Evolutionary conservation across 2,329 filamentous ascomycete genomes (phyloP).

Genomic region (Trichoderma sp.): DNA sequence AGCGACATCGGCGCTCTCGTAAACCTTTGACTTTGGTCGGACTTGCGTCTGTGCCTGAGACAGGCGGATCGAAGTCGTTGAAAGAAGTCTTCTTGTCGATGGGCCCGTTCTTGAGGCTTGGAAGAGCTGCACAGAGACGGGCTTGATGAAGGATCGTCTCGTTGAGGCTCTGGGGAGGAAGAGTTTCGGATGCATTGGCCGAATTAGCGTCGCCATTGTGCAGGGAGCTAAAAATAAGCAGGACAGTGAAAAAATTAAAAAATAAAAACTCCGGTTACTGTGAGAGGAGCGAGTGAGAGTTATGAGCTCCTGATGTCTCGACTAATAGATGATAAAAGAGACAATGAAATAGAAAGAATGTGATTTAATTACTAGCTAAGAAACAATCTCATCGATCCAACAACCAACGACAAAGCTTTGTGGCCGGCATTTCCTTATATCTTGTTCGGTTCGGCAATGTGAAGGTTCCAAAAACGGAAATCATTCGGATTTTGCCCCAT

Average conservation of each 20-base stretch:
- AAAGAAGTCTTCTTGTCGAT: background rate
- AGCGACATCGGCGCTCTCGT: slow-evolving; percentile 61
- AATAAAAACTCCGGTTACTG: background rate
- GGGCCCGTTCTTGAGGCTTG: background rate
- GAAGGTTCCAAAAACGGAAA: background rate
- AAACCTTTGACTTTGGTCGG: slow-evolving; percentile 46
- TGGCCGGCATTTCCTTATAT: background rate
- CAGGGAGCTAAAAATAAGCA: background rate
- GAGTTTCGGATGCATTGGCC: slow-evolving; percentile 13
- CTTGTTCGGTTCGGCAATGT: slow-evolving; percentile 4
- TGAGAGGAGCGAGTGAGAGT: background rate
- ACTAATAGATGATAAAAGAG: background rate
- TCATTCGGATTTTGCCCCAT: slow-evolving; percentile 6
- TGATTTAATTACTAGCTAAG: background rate
- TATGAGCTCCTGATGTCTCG: background rate
- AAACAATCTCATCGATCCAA: background rate
- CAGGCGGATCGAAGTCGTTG: background rate
- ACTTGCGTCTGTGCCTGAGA: slow-evolving; percentile 23
- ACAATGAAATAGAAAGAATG: background rate
- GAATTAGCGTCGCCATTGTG: slow-evolving; percentile 12
- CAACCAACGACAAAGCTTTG: background rate
- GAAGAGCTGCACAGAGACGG: background rate
- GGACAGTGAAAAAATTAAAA: background rate
- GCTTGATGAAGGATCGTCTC: background rate
- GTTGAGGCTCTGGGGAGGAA: background rate